Base-by-base conservation (phyloP, 192 early-diverging fungal species). In the Coemansia sp. region DNA sequence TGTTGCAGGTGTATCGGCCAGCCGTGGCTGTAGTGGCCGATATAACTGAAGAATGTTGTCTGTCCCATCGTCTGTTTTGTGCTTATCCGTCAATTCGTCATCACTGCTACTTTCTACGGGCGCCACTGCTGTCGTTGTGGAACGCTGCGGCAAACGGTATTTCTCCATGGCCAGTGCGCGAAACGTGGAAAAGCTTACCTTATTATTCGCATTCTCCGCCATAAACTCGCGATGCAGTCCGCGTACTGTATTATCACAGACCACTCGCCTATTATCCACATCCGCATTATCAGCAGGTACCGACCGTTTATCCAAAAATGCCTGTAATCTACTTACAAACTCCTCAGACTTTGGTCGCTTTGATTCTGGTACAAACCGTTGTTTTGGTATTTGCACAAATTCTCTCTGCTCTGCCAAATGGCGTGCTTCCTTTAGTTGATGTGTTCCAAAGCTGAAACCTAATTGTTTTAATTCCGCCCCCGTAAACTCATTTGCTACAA, bases 111-210 rank as follows among this genome's bases (percentile, higher is more conserved):
- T 54, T n/a, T 51, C 19, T 21, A 17, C 60, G 22, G 60, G 31
- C 60, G 27, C 25, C 33, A 14, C 61, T 53, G 31, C 50, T 9
- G 61, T 22, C 6, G 19, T 24, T 6, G 30, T 30, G 31, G 52
- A 51, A 17, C 39, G 39, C 9, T 46, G 39, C 17, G 39, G 39
- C 58, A 69, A 27, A 39, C 39, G 53, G 30, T 69, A 68, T 7
- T 68, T 52, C 8, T 39, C 63, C 52, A 69, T n/a, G 9, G 58
- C 62, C 39, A 75, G 59, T 20, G 62, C 56, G 1, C 72, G 66
- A 36, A 75, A 75, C 30, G 66, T 68, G 24, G 72, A 75, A 42
- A 66, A 65, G 50, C 72, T 66, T 3, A 67, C 23, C 17, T 54
- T 54, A 24, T 68, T 75, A 1, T 29, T 29, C 33, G 17, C 25